These are phyloP conservation scores for Cyclostephanos invisitatus DNA, from an alignment of 108 stramenopile genomes.

Conservation along the genomic window DNA sequence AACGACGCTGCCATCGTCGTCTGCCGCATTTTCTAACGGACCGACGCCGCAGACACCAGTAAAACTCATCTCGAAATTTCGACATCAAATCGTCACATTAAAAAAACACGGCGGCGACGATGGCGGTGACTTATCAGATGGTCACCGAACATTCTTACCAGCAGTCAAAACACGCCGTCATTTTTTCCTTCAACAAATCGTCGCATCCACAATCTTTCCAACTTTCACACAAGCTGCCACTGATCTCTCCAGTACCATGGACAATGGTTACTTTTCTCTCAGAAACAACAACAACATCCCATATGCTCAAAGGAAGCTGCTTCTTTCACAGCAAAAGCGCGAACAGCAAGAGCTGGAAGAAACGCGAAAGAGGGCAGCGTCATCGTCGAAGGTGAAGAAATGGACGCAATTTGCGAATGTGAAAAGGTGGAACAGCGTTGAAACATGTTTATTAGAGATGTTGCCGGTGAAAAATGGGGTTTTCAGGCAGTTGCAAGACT, in stretches of 20 bases:
- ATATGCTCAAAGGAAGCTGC: slow-evolving; percentile 21
- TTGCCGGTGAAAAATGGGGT: slow-evolving; percentile 75
- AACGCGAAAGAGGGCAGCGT: slow-evolving; percentile 15
- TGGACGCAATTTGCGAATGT: slow-evolving; percentile 44
- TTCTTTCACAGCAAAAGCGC: slow-evolving; percentile 22
- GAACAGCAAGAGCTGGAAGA: slow-evolving; percentile 31
- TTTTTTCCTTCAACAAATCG: slow-evolving; percentile 28
- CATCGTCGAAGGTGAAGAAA: slow-evolving; percentile 16
- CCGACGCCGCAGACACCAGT: background rate
- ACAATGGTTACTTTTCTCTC: slow-evolving; percentile 39
- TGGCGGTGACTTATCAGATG: slow-evolving; percentile 5
- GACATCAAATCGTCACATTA: slow-evolving; percentile 2
- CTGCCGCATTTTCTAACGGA: background rate
- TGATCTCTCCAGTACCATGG: slow-evolving; percentile 9
- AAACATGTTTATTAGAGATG: slow-evolving; percentile 64
- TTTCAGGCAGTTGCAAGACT: slow-evolving; percentile 63
- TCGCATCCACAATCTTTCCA: slow-evolving; percentile 25
- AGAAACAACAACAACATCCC: slow-evolving; percentile 47
- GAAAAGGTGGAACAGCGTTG: slow-evolving; percentile 42
- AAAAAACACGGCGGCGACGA: background rate
- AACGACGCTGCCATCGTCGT: background rate
- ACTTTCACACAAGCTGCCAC: slow-evolving; percentile 11
- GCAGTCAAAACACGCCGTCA: slow-evolving; percentile 30
- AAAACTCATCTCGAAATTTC: background rate
- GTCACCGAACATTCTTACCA: background rate